Evolutionary conservation across 768 basidiomycete genomes (phyloP).

Genomic region (Rossbeevera mucosa): DNA sequence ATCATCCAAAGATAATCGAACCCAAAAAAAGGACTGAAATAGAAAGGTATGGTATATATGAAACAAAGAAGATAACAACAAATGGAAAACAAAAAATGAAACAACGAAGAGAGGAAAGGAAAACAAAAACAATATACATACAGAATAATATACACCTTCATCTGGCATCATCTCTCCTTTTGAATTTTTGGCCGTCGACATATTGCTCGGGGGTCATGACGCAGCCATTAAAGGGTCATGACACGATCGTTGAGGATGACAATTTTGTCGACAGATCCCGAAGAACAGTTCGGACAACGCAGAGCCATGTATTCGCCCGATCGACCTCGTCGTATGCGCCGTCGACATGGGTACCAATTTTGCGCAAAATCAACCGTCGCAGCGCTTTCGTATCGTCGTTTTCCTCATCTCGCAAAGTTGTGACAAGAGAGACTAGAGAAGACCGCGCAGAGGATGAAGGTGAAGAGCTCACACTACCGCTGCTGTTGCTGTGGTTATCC

Average conservation of each 20-base stretch:
- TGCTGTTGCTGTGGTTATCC: slow-evolving; percentile 9
- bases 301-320: slow-evolving; percentile 53
- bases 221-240: slow-evolving; percentile 9
- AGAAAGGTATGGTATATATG: slow-evolving; percentile 12
- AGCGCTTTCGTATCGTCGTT: slow-evolving; percentile 62
- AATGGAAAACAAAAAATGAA: not conserved
- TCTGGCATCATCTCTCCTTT: not conserved
- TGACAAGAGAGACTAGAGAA: slow-evolving; percentile 43
- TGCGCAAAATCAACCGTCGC: slow-evolving; percentile 59
- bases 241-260: slow-evolving; percentile 1
- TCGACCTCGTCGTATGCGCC: slow-evolving; percentile 64
- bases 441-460: slow-evolving; percentile 29
- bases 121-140: slow-evolving; percentile 27
- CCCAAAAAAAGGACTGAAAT: not conserved
- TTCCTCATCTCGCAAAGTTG: slow-evolving; percentile 48
- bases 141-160: slow-evolving; percentile 29
- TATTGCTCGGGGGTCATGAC: slow-evolving; percentile 2
- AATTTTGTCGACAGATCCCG: slow-evolving; percentile 42
- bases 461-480: slow-evolving; percentile 12
- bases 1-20: not conserved
- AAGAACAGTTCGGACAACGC: slow-evolving; percentile 60
- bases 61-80: not conserved
- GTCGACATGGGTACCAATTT: slow-evolving; percentile 53
- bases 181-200: not conserved
- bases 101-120: not conserved